phyloP scores from a whole-genome alignment of 2,329 filamentous ascomycete species.

The Stylonectria norvegica region DNA sequence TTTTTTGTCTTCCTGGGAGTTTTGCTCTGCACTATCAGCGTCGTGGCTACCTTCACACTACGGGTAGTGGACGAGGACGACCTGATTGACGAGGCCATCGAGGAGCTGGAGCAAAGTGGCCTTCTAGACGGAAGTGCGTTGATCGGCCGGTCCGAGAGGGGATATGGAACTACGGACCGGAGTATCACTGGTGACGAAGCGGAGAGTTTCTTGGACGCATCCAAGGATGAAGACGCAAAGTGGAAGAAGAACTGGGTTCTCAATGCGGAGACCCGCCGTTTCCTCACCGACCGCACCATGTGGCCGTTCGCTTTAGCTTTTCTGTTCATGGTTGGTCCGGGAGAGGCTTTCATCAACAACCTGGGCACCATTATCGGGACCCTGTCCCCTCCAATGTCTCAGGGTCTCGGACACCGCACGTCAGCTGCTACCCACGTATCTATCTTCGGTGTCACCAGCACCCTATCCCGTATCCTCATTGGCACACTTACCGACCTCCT shows the following conservation, averaged over 20 bases:
- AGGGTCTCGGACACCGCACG: slow-evolving; percentile 43
- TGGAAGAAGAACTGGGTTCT: slow-evolving; percentile 86
- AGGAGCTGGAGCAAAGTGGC: slow-evolving; percentile 86
- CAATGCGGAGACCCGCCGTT: slow-evolving; percentile 84
- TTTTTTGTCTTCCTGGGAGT: slow-evolving; percentile 85
- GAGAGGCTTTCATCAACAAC: slow-evolving; percentile 98
- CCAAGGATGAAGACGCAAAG: slow-evolving; percentile 47
- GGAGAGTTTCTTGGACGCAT: slow-evolving; percentile 37
- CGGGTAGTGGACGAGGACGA: slow-evolving; percentile 79
- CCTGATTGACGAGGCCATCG: slow-evolving; percentile 84
- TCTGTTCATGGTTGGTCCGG: slow-evolving; percentile 87
- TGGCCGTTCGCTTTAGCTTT: slow-evolving; percentile 91
- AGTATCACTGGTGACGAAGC: slow-evolving; percentile 45
- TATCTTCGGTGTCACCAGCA: slow-evolving; percentile 86
- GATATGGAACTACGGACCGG: slow-evolving; percentile 61
- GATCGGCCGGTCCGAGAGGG: slow-evolving; percentile 53
- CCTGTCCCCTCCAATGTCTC: slow-evolving; percentile 59
- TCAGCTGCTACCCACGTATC: slow-evolving; percentile 85
- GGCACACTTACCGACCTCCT: slow-evolving; percentile 86
- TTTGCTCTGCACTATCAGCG: slow-evolving; percentile 66
- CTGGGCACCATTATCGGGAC: slow-evolving; percentile 91
- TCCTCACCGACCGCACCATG: slow-evolving; percentile 88
- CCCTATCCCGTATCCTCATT: slow-evolving; percentile 82
- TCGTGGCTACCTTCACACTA: slow-evolving; percentile 71
- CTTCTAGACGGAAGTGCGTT: slow-evolving; percentile 72